These are phyloP conservation scores for Hypoxylon fuscum DNA, from an alignment of 495 filamentous ascomycete genomes.

Conservation along the genomic window DNA sequence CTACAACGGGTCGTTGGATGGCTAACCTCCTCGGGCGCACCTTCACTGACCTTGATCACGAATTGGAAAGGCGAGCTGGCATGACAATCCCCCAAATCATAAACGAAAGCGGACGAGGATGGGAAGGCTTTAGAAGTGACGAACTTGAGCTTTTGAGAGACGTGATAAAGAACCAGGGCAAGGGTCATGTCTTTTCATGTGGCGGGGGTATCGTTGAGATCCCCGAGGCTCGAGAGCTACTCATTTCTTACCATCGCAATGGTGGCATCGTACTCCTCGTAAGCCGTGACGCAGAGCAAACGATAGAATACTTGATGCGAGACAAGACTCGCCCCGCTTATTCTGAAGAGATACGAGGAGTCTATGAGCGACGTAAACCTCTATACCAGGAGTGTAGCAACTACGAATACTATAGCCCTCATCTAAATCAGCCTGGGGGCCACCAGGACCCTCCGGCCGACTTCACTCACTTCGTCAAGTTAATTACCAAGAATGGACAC, in stretches of 20 bases:
- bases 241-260: constrained; percentile 74
- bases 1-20: constrained; percentile 88
- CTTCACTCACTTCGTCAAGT: constrained; percentile 78
- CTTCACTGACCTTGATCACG: constrained; percentile 86
- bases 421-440: constrained; percentile 63
- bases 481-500: constrained; percentile 74
- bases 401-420: constrained; percentile 87
- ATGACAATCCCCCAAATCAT: constrained; percentile 89
- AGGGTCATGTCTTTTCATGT: constrained; percentile 86
- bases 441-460: constrained; percentile 74
- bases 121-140: constrained; percentile 86
- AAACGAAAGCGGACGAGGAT: constrained; percentile 69
- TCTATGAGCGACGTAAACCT: constrained; percentile 90
- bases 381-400: constrained; percentile 96
- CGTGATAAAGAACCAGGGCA: constrained; percentile 75
- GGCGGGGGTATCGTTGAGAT: constrained; percentile 94
- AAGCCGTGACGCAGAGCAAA: constrained; percentile 84
- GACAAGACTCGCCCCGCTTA: constrained; percentile 95
- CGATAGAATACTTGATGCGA: constrained; percentile 87
- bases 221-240: constrained; percentile 78
- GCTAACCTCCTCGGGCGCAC: constrained; percentile 75
- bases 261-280: constrained; percentile 93
- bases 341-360: constrained; percentile 89
- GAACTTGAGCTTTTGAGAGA: constrained; percentile 80
- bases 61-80: constrained; percentile 76